Evolutionary conservation across 805 yeast species (phyloP).

Genomic region (Cyberlindnera mycetangii): DNA sequence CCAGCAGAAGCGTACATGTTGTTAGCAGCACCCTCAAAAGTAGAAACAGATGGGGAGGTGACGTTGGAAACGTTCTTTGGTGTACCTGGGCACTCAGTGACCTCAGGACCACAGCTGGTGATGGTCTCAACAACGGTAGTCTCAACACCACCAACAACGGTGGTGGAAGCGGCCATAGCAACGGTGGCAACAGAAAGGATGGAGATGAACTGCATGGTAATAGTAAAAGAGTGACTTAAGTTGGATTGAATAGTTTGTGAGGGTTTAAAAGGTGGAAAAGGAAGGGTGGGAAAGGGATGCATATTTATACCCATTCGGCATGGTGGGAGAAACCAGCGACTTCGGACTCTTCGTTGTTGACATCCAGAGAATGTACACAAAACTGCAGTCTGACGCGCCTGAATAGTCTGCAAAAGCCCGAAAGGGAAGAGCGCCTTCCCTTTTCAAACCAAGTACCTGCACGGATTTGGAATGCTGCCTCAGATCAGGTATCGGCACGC

Average conservation of each 20-base stretch:
- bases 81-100: slow-evolving; percentile 18
- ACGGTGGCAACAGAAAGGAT: slow-evolving; percentile 27
- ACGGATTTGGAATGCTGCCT: neutral
- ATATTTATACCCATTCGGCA: slow-evolving; percentile 9
- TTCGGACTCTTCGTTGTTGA: neutral
- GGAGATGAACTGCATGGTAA: slow-evolving; percentile 33
- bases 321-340: neutral
- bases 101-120: slow-evolving; percentile 18
- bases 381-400: neutral
- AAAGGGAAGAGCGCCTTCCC: neutral
- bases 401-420: neutral
- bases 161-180: slow-evolving; percentile 25
- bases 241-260: slow-evolving; percentile 18
- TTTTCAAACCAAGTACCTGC: neutral
- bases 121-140: slow-evolving; percentile 18
- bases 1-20: slow-evolving; percentile 27
- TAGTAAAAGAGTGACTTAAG: slow-evolving; percentile 27
- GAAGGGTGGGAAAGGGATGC: neutral
- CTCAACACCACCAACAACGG: slow-evolving; percentile 10
- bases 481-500: neutral
- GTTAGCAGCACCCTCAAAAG: slow-evolving; percentile 31
- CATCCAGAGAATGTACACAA: neutral
- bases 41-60: slow-evolving; percentile 26
- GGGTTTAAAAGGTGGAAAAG: neutral
- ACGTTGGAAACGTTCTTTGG: slow-evolving; percentile 20